These are phyloP conservation scores for Peltaster fructicola DNA, from an alignment of 2,329 filamentous ascomycete species.

Conservation along the genomic window DNA sequence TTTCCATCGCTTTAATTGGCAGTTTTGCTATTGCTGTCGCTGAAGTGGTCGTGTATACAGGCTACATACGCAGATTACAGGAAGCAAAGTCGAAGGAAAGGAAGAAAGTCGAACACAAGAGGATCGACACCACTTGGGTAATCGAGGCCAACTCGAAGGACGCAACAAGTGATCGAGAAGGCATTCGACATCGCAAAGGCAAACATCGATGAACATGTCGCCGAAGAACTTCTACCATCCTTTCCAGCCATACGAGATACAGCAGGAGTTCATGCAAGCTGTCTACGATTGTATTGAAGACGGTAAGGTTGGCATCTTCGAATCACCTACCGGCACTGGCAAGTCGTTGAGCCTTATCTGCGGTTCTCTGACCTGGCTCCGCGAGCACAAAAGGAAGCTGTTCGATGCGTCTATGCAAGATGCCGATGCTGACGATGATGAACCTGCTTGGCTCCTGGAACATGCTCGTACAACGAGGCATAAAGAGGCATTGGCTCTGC, in stretches of 20 bases:
- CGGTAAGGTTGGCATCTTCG: slow-evolving; percentile 71
- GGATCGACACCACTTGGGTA: slow-evolving; percentile 57
- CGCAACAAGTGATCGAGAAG: too few relatives aligned
- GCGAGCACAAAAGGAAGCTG: slow-evolving; percentile 51
- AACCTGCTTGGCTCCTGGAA: slow-evolving; percentile 72
- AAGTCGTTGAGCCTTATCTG: slow-evolving; percentile 90
- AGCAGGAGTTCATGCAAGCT: slow-evolving; percentile 71
- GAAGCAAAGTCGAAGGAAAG: slow-evolving; percentile 49
- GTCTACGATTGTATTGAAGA: slow-evolving; percentile 64
- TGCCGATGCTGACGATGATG: slow-evolving; percentile 38
- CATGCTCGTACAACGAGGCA: slow-evolving; percentile 53
- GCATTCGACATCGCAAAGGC: background rate
- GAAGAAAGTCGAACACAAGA: slow-evolving; percentile 44
- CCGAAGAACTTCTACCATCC: slow-evolving; percentile 62
- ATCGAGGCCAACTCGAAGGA: slow-evolving; percentile 19
- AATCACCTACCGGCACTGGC: slow-evolving; percentile 75
- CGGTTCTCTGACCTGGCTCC: slow-evolving; percentile 77
- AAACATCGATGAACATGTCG: slow-evolving; percentile 6
- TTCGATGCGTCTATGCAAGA: slow-evolving; percentile 37
- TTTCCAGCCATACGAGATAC: slow-evolving; percentile 72
- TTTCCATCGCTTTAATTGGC: slow-evolving; percentile 55
- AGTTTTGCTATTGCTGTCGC: slow-evolving; percentile 53
- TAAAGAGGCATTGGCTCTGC: slow-evolving; percentile 45
- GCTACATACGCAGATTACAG: slow-evolving; percentile 53
- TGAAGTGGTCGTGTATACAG: slow-evolving; percentile 60